phyloP scores from a whole-genome alignment of 495 filamentous ascomycete species.

The Tuber brumale region DNA sequence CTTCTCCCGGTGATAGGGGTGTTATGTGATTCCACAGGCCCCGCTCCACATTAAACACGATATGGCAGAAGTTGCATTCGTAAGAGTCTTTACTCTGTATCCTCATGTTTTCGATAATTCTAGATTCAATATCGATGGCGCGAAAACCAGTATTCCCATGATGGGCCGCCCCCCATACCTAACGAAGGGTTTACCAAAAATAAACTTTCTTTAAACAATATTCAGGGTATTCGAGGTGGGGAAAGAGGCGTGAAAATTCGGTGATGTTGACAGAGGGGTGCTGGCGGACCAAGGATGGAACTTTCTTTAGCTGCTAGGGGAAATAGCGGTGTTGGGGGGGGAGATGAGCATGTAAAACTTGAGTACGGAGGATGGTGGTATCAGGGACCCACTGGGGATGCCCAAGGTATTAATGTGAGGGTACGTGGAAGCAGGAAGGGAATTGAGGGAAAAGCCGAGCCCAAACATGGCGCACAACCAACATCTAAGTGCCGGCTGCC shows the following conservation, averaged over 20 bases:
- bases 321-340: not conserved
- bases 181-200: not conserved
- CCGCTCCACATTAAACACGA: not conserved
- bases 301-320: not conserved
- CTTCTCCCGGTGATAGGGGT: not conserved
- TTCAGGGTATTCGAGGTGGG: not conserved
- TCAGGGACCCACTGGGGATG: too few species aligned
- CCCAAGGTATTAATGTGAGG: too few species aligned
- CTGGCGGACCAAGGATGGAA: not conserved
- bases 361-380: too few species aligned
- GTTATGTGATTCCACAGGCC: conserved; percentile 1
- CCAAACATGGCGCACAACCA: too few species aligned
- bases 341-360: too few species aligned
- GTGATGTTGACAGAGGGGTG: not conserved
- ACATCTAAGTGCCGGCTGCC: accelerated
- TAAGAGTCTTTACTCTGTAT: conserved; percentile 4
- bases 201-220: not conserved
- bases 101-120: conserved; percentile 8
- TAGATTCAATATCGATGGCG: conserved; percentile 8
- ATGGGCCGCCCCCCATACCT: not conserved
- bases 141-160: not conserved
- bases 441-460: too few species aligned
- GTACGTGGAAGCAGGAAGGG: too few species aligned
- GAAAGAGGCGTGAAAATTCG: not conserved
- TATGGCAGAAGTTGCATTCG: conserved; percentile 1